Evolutionary conservation across 108 stramenopile genomes (phyloP), one percentile per base, ranked within the genome.

Genomic region (Skeletonema grethae): DNA sequence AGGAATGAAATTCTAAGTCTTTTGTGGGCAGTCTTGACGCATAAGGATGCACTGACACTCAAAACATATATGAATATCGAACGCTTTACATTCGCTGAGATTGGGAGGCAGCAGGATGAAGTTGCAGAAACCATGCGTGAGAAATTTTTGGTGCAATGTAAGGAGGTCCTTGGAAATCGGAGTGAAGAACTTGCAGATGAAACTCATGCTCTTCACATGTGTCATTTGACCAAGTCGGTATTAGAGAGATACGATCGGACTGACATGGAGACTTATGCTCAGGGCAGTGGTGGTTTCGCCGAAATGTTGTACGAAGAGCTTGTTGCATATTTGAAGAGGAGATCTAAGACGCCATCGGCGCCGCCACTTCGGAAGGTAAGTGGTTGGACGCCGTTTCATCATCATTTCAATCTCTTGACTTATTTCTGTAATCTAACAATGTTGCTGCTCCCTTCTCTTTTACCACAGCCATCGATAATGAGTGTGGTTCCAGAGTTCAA

Each of bases 21-120:
- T 0, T 82, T 92, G 7, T 96, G 95, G 95, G 77, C 87, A 30
- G 84, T 93, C 2, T 57, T 96, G 56, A 91, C 86, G 5, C 95
- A 96, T 67, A 86, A 88, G 11, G 89, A 91, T 38, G 89, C 89
- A 0, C 77, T 83, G 28, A 77, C 83, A 10, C 66, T 93, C 57
- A 90, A 91, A 72, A 78, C 83, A 32, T 92, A 88, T 65, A 89
- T 93, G 61, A 75, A 43, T 55, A 74, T 95, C 32, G 93, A 93
- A 65, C 65, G 70, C 30, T 90, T 87, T 46, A 87, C 93, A 9
- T 71, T 82, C 7, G 67, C 71, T 34, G 90, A 93, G 61, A 70
- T 82, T 72, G 83, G 63, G 66, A 80, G 58, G 75, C 76, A 18
- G 82, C 88, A 53, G 86, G 86, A 12, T 70, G 76, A 16, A 84